Evolutionary conservation across 805 yeast genomes (phyloP).

Genomic region (Candida dajiaensis): DNA sequence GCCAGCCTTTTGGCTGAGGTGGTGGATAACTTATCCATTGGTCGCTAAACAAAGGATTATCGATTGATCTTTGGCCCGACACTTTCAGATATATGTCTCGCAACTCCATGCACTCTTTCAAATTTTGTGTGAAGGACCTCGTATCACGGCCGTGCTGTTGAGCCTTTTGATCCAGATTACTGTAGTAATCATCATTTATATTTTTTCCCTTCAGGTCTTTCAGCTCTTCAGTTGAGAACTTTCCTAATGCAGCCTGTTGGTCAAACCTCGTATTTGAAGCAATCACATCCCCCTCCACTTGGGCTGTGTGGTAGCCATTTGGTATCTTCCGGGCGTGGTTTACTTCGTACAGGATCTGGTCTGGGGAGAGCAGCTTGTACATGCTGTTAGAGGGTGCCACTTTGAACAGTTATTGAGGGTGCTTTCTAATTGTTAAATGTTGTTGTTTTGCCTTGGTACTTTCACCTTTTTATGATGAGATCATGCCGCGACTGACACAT

Average conservation of each 20-base stretch:
- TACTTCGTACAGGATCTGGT: slow-evolving; percentile 3
- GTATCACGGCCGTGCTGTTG: slow-evolving; percentile 10
- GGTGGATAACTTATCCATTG: slow-evolving; percentile 82
- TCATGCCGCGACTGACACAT: too few species aligned
- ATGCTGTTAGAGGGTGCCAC: neutral
- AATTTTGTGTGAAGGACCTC: slow-evolving; percentile 8
- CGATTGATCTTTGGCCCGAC: slow-evolving; percentile 60
- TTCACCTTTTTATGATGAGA: too few species aligned
- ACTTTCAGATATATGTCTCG: slow-evolving; percentile 60
- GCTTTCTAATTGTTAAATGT: too few species aligned
- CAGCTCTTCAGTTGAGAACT: slow-evolving; percentile 6
- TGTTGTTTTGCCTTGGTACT: too few species aligned
- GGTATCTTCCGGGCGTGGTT: slow-evolving; percentile 12
- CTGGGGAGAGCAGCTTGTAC: slow-evolving; percentile 1
- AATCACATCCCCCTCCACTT: slow-evolving; percentile 20
- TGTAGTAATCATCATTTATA: neutral
- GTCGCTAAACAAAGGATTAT: slow-evolving; percentile 65
- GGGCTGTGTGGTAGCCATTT: slow-evolving; percentile 7
- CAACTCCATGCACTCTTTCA: slow-evolving; percentile 32
- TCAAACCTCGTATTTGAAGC: slow-evolving; percentile 19
- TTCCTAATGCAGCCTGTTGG: slow-evolving; percentile 18
- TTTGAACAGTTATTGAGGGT: too few species aligned
- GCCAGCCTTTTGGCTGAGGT: slow-evolving; percentile 46
- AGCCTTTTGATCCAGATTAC: slow-evolving; percentile 8
- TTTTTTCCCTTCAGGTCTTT: slow-evolving; percentile 2